Evolutionary conservation across 2,329 filamentous ascomycete species (phyloP), one percentile per base, ranked within the genome.

Genomic region (Monosporascus sp.): DNA sequence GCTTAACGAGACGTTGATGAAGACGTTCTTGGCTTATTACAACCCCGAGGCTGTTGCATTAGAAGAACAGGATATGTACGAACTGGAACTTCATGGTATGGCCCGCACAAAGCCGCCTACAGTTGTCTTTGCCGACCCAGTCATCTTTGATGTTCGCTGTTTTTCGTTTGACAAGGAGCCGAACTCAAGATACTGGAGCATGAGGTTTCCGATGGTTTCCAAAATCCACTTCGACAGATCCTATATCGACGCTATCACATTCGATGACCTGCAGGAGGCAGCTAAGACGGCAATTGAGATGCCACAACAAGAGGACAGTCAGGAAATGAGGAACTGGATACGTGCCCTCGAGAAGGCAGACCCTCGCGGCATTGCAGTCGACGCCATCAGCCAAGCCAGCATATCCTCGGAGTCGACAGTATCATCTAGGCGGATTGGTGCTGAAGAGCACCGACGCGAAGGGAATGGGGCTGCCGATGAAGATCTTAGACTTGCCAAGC

Each of bases 91-190:
- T 20, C 74, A 78, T 11, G 73, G 75, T 0, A 59, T 78, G 2
- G 70, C 75, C 49, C 67, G 68, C 38, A 68, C 71, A 45, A 64
- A 74, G 62, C 56, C 70, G 53, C 71, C 80, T 57, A 73, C 75
- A 0, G 70, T 76, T 2, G 69, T 85, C 1, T 96, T 96, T 66
- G 79, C 77, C 6, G 74, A 77, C 0, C 90, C 90, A 0, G 80
- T 90, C 20, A 83, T 96, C 0, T 88, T 91, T 52, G 92, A 96
- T 60, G 74, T 96, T 54, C 77, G 88, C 24, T 92, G 90, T 50
- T 89, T 89, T 56, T 85, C 87, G 0, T 96, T 91, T 60, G 87
- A 90, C 55, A 89, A 86, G 63, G 78, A 81, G 3, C 79, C 82
- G 4, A 85, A 87, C 62, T 84, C 82, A 15, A 77, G 78, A 1